These are phyloP conservation scores for Dryas drummondii DNA, from an alignment of 306 rosid species.

Conservation along the genomic window DNA sequence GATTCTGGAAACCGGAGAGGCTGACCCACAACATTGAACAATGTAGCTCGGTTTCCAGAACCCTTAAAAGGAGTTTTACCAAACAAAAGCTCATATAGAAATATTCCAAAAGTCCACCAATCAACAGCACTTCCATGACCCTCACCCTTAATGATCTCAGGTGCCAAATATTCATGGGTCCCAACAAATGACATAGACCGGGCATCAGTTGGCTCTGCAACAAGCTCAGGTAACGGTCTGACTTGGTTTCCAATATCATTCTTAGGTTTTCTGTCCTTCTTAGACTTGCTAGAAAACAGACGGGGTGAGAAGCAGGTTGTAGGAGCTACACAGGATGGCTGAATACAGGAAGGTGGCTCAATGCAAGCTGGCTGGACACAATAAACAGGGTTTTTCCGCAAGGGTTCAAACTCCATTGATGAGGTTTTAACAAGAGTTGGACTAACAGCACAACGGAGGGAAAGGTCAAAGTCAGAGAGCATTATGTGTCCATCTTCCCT, in stretches of 20 bases:
- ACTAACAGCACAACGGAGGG: slow-evolving; percentile 88
- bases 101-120: slow-evolving; percentile 99
- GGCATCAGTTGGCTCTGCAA: slow-evolving; percentile 97
- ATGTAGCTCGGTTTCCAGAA: slow-evolving; percentile 84
- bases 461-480: slow-evolving; percentile 96
- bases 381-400: slow-evolving; percentile 65
- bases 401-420: slow-evolving; percentile 62
- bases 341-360: slow-evolving; percentile 94
- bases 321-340: slow-evolving; percentile 95
- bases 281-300: slow-evolving; percentile 85
- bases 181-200: slow-evolving; percentile 98
- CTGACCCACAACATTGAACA: slow-evolving; percentile 90
- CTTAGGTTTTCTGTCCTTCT: slow-evolving; percentile 81
- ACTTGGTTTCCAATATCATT: slow-evolving; percentile 88
- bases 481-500: slow-evolving; percentile 97
- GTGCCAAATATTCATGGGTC: slow-evolving; percentile 94
- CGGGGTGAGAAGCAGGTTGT: slow-evolving; percentile 95
- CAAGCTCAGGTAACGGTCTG: slow-evolving; percentile 86
- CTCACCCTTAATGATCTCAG: slow-evolving; percentile 95
- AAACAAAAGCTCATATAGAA: slow-evolving; percentile 82
- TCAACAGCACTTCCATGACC: slow-evolving; percentile 99
- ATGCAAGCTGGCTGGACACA: slow-evolving; percentile 96
- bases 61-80: slow-evolving; percentile 99
- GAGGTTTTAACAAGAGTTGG: slow-evolving; percentile 83
- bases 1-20: slow-evolving; percentile 91